Conservation (phyloP, 371 early-diverging fungal species). For the Mortierella sp. region DNA sequence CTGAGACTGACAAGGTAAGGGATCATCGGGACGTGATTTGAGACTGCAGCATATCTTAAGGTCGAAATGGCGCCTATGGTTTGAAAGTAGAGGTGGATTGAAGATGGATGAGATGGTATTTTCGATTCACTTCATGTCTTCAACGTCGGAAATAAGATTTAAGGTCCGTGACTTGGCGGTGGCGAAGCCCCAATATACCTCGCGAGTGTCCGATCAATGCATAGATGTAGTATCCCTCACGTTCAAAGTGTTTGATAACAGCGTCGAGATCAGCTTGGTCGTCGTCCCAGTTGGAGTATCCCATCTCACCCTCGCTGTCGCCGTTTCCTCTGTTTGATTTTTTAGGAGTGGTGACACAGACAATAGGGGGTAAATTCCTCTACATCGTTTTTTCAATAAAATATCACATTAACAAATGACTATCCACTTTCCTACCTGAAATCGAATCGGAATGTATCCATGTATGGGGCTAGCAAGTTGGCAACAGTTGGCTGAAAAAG, state of each 20-base stretch:
- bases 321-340: constrained; percentile 63
- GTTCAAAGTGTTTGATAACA: constrained; percentile 65
- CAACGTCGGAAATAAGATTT: not conserved
- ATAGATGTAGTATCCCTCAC: constrained; percentile 67
- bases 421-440: constrained; percentile 55
- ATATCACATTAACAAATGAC: not conserved
- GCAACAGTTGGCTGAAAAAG: constrained; percentile 70
- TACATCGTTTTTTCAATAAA: not conserved
- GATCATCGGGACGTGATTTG: constrained; percentile 47
- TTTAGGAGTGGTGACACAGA: constrained; percentile 13
- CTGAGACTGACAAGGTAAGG: constrained; percentile 63
- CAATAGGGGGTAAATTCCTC: not conserved
- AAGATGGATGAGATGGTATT: not conserved
- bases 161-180: not conserved
- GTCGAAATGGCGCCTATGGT: constrained; percentile 64
- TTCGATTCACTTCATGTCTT: not conserved
- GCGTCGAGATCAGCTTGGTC: constrained; percentile 69
- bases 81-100: not conserved
- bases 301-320: constrained; percentile 65
- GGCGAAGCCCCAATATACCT: constrained; percentile 10
- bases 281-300: constrained; percentile 65
- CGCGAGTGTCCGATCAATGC: constrained; percentile 60
- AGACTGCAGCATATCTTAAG: constrained; percentile 67
- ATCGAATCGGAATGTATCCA: constrained; percentile 71
- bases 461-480: constrained; percentile 59